Evolutionary conservation across 441 rosid species (phyloP), one percentile per base, ranked within the genome.

Genomic region (Jatropha podagrica): DNA sequence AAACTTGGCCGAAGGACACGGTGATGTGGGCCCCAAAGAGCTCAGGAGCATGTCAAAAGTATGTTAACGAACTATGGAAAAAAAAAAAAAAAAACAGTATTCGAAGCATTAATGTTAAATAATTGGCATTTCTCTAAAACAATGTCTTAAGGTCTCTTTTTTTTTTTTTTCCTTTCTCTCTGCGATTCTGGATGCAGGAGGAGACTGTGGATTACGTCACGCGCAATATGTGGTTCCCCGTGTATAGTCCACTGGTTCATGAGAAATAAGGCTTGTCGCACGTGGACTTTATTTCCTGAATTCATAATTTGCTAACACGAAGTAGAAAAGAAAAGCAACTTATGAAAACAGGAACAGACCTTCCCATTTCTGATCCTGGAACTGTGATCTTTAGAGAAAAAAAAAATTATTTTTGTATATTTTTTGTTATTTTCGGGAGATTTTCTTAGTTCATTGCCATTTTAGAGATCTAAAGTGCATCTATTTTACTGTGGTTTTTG

Each of bases 191-290:
- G 20, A 44, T 86, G 87, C 88, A 89, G 95, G 92, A 87, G 79
- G 97, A 92, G 79, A 89, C 91, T 3, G 94, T 92, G 74, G 81
- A 86, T 67, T 87, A 88, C 76, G 82, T 95, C 11, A 86, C 77
- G 5, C 76, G 80, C 41, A 85, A 82, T 79, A 95, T 95, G 98
- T 95, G 99, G 99, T 93, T 76, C 88, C 99, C 99, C 49, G 38
- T 89, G 77, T 95, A 95, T 83, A 89, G 90, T 77, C 98, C 99
- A 62, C 93, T 95, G 7, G 98, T 95, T 82, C 99, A 91, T 41
- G 95, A 95, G 87, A 91, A 95, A 78, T 92, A 79, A 78, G 71
- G 68, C 74, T 38, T 51, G 13, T 38, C 41, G 41, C 2, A 32
- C 32, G 32, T 1, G 32, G 17, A 18, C 60, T 12, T 64, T 42